These are phyloP conservation scores for Prinsepia uniflora DNA, from an alignment of 306 rosid species.

Conservation along the genomic window DNA sequence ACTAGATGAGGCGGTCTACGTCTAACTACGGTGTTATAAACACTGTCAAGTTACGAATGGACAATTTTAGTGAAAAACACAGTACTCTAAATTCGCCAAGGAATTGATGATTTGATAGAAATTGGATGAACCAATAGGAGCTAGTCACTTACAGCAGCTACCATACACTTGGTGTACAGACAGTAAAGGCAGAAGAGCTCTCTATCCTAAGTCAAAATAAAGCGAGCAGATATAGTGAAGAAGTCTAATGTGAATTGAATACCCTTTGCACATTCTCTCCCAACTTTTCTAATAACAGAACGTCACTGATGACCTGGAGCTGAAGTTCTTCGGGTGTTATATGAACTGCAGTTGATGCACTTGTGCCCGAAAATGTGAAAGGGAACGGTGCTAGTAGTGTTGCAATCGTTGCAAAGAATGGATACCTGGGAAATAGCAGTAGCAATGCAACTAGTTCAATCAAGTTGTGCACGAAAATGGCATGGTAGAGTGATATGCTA, in stretches of 20 bases:
- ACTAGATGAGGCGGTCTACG: background rate
- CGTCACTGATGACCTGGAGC: slow-evolving; percentile 20
- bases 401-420: slow-evolving; percentile 72
- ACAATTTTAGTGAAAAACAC: too few species aligned
- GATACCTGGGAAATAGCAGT: slow-evolving; percentile 44
- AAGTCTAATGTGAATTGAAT: background rate
- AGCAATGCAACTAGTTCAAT: background rate
- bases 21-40: background rate
- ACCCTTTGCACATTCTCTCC: background rate
- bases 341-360: slow-evolving; percentile 57
- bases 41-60: too few species aligned
- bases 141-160: background rate
- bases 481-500: slow-evolving; percentile 7
- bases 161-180: background rate
- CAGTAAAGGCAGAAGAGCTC: background rate
- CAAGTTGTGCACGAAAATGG: background rate
- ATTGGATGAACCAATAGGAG: background rate
- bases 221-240: background rate
- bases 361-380: slow-evolving; percentile 62
- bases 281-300: background rate
- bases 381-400: slow-evolving; percentile 34
- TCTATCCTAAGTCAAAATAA: background rate
- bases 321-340: slow-evolving; percentile 63
- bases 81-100: too few species aligned
- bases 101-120: background rate